Base-by-base conservation (phyloP, 2,329 filamentous ascomycete species). In the Ophiocordyceps unilateralis region DNA sequence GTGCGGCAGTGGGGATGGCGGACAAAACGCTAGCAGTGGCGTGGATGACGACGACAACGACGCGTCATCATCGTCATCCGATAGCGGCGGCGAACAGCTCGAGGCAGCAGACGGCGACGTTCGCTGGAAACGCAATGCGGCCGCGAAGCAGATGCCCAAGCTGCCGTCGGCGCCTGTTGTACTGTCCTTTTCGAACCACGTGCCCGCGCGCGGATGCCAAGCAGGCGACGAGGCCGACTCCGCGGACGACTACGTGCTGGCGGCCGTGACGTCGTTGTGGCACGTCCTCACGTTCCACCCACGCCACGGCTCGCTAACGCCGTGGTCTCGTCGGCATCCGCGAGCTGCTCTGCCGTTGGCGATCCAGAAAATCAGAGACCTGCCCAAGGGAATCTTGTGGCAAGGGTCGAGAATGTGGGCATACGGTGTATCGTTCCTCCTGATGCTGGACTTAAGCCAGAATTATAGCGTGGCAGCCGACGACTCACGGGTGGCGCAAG, bases 281-380 rank as follows among this genome's bases (percentile, higher is more conserved):
- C 67, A 87, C 45, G 64, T 96, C 37, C 74, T 84, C 48, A 76
- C 91, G 43, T 84, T 96, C 59, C 76, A 93, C 51, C 74, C 86
- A 32, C 67, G 81, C n/a, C 70, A 74, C 40, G 88, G 88, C 39
- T 75, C 74, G 17, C 66, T 96, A 11, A 86, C 81, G 5, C 73
- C 83, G 30, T 98, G 91, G 91, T 86, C 85, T 9, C 74, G 84
- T 49, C 74, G 83, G 32, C 94, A 96, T 57, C 79, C 81, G 5
- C 75, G 79, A n/a, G 72, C 74, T 15, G 74, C 72, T 45, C 75
- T 95, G 19, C 91, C 87, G 0, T 67, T 70, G 3, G 74, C 83
- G 40, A 89, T 93, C 58, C 75, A 72, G 44, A 74, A 78, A 49
- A 73, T 87, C 21, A 76, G 81, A 46, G 87, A 94, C 57, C 70